phyloP scores from a whole-genome alignment of 2,329 filamentous ascomycete genomes.

The Hymenoscyphus albidus region DNA sequence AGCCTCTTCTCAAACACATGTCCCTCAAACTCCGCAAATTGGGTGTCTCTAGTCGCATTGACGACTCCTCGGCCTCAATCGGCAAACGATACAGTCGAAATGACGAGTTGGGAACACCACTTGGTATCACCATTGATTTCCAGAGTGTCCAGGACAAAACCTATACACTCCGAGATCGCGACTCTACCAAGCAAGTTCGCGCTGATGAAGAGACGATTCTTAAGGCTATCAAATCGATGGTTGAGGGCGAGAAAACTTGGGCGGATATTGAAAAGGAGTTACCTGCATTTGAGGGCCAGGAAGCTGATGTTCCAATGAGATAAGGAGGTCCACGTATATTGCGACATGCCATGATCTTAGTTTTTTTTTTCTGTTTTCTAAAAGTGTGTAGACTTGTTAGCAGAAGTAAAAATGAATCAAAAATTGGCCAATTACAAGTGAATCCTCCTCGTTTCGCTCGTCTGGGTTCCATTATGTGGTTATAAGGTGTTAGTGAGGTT shows the following conservation, averaged over 20 bases:
- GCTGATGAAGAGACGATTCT: conserved; percentile 77
- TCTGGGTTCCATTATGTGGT: background rate
- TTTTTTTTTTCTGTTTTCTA: background rate
- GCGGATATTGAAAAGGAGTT: conserved; percentile 70
- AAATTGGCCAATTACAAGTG: background rate
- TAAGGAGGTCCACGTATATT: background rate
- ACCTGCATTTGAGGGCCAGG: conserved; percentile 80
- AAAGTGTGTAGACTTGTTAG: conserved; percentile 1
- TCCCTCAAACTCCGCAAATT: conserved; percentile 71
- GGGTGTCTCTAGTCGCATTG: conserved; percentile 79
- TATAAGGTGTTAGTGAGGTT: background rate
- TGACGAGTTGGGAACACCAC: conserved; percentile 90
- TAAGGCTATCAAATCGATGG: conserved; percentile 56
- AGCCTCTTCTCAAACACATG: conserved; percentile 68
- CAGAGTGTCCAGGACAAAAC: conserved; percentile 85
- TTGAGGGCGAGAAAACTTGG: conserved; percentile 54
- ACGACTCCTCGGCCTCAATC: conserved; percentile 87
- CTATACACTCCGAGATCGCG: conserved; percentile 84
- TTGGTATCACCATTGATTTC: conserved; percentile 94
- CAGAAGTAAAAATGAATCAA: background rate
- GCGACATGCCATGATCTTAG: conserved; percentile 1
- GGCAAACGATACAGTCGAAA: conserved; percentile 94
- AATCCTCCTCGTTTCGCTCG: background rate
- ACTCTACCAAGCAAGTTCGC: conserved; percentile 87
- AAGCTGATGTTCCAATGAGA: conserved; percentile 31